These are phyloP conservation scores for Penicillium canescens DNA, from an alignment of 495 filamentous ascomycete species.

Conservation along the genomic window DNA sequence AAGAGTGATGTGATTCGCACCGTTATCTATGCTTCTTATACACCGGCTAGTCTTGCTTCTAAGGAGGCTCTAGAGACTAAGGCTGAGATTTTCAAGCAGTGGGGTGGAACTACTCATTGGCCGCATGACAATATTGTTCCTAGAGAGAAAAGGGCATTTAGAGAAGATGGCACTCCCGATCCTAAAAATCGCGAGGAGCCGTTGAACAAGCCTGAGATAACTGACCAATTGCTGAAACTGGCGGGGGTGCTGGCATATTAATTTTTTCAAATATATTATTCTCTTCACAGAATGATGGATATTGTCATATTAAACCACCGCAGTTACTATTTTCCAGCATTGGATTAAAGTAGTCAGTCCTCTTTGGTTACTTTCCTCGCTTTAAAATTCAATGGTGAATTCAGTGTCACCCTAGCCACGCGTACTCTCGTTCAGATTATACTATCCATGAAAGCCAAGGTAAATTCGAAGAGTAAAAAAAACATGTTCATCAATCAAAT, in stretches of 20 bases:
- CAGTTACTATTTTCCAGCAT: too few species aligned
- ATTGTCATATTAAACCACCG: too few species aligned
- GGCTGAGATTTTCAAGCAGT: conserved; percentile 17
- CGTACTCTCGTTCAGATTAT: too few species aligned
- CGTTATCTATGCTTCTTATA: conserved; percentile 30
- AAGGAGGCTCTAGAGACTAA: conserved; percentile 26
- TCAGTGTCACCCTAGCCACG: too few species aligned
- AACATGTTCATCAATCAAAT: too few species aligned
- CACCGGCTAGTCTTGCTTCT: conserved; percentile 26
- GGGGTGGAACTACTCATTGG: conserved; percentile 36
- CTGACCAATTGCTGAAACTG: conserved; percentile 7
- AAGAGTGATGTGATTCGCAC: conserved; percentile 18
- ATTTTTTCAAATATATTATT: too few species aligned
- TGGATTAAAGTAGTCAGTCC: too few species aligned
- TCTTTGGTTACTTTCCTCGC: too few species aligned
- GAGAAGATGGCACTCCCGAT: neutral
- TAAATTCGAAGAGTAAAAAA: too few species aligned
- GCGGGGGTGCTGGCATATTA: conserved; percentile 8
- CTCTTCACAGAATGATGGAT: too few species aligned
- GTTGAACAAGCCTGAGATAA: conserved; percentile 8
- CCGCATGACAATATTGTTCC: conserved; percentile 22
- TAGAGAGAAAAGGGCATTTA: neutral
- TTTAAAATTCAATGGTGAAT: too few species aligned
- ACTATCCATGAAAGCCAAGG: too few species aligned
- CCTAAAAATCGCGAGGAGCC: conserved; percentile 9